Evolutionary conservation across 2,329 filamentous ascomycete species (phyloP), one percentile per base, ranked within the genome.

Genomic region (Acephala macrosclerotiorum): DNA sequence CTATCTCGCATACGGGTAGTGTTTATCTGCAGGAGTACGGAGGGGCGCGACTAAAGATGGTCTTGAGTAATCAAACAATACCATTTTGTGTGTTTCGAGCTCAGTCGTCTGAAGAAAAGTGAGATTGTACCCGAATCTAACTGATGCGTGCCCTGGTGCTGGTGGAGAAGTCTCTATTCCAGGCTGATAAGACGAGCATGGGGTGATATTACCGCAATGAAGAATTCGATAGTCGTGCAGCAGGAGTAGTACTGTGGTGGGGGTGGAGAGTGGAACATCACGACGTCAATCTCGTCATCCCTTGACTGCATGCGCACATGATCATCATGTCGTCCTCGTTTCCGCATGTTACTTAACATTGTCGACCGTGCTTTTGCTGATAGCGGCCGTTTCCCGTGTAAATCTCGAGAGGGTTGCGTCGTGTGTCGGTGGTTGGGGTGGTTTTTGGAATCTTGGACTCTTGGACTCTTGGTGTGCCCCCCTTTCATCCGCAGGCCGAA

Each of bases 281-380:
- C 45, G 45, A 49, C 45, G n/a, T n/a, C n/a, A 22, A 49, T 49
- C 45, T 49, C 45, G 45, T 53, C 26, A 53, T 53, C 49, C 49
- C 49, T 53, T 29, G 49, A 53, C 49, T 33, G 49, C 49, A 53
- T 53, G 26, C 25, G 49, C 49, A 53, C 49, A 26, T 53, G 49
- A 53, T 53, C 49, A 33, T 53, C 49, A 53, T 53, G 22, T 33
- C 22, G 18, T 33, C 49, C 49, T 4, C 18, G 25, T 20, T 18
- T 53, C 49, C 49, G 49, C 26, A 3, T 9, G 26, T 26, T 29
- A 14, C 3, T 29, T 18, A 29, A 18, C 20, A 20, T 53, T 53
- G 49, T 51, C 49, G 49, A 25, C 49, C 49, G 25, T 53, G 49
- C 49, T 53, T 53, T 33, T 53, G 49, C 49, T 53, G 49, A 53